Evolutionary conservation across 495 filamentous ascomycete genomes (phyloP), one percentile per base, ranked within the genome.

Genomic region (Daldinia concentrica): DNA sequence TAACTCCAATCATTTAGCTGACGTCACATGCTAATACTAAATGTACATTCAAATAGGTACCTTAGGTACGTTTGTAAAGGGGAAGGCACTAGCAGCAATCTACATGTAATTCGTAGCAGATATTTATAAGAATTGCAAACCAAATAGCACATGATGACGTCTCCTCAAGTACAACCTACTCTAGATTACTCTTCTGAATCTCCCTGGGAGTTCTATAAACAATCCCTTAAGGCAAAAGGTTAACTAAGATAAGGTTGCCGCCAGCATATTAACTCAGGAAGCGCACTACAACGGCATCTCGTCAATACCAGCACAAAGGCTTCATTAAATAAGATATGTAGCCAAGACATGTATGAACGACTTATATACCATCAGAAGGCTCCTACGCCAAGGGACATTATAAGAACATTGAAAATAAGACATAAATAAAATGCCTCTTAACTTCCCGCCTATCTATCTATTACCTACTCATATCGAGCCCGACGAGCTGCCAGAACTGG

Each of bases 401-500:
- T 36, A 11, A n/a, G 54, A 27, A 32, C 12, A 34, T 67, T n/a
- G 39, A 19, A 41, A 19, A 30, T 41, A 62, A 66, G 39, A 50
- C 48, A 9, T 50, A 27, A 58, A 48, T 36, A 39, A 39, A 34
- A 71, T 71, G 68, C 8, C 69, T 69, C 76, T 74, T 30, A 30
- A 64, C 37, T 84, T 94, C 50, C 93, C 95, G 5, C 80, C 88
- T 6, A 89, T 94, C 11, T 95, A 88, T 64, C 85, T 98, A 48
- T 86, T 97, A 0, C 81, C 90, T 6, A 88, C 90, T 8, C 89
- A 94, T 68, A 83, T 97, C 12, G 78, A 83, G 0, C 76, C 85
- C 15, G 82, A 90, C 4, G 84, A 89, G 59, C 79, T 92, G 17
- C 86, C 91, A 55, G 77, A 84, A 32, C 66, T 90, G 14, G 91